Evolutionary conservation across 495 filamentous ascomycete species (phyloP).

Genomic region (Hypoxylon intermedium): DNA sequence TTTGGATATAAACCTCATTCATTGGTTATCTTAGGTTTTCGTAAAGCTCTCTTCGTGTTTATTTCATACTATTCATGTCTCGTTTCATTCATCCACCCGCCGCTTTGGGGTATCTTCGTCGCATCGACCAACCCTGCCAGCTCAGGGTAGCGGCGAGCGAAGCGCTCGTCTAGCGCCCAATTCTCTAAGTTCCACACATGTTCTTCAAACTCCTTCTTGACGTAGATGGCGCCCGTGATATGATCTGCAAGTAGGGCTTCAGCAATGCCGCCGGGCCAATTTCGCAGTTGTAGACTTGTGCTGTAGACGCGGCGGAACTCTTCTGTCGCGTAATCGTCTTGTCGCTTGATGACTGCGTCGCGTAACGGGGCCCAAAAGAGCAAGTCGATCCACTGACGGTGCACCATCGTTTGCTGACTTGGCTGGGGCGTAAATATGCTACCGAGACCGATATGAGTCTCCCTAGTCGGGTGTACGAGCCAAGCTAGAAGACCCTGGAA

Average conservation of each 20-base stretch:
- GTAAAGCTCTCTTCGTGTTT: too few relatives aligned
- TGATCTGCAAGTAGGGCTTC: slow-evolving; percentile 11
- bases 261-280: slow-evolving; percentile 10
- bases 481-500: slow-evolving; percentile 36
- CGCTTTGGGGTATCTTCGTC: too few relatives aligned
- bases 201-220: slow-evolving; percentile 18
- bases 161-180: slow-evolving; percentile 13
- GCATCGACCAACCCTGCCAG: background rate
- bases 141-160: slow-evolving; percentile 19
- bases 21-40: too few relatives aligned
- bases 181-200: slow-evolving; percentile 20
- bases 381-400: slow-evolving; percentile 45
- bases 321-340: slow-evolving; percentile 40
- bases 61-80: background rate
- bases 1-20: too few relatives aligned
- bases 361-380: slow-evolving; percentile 41
- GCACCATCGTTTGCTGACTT: slow-evolving; percentile 37
- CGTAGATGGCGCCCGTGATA: slow-evolving; percentile 12
- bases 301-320: slow-evolving; percentile 43
- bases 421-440: slow-evolving; percentile 35
- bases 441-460: slow-evolving; percentile 36
- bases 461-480: slow-evolving; percentile 39
- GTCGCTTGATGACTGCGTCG: slow-evolving; percentile 43
- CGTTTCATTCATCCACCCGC: background rate
- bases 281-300: slow-evolving; percentile 35